A percentile compares a stretch with the other conserved stretches of the same genome.
Conservation (phyloP, 129 eudicot species). For the Escallonia herrerae region DNA sequence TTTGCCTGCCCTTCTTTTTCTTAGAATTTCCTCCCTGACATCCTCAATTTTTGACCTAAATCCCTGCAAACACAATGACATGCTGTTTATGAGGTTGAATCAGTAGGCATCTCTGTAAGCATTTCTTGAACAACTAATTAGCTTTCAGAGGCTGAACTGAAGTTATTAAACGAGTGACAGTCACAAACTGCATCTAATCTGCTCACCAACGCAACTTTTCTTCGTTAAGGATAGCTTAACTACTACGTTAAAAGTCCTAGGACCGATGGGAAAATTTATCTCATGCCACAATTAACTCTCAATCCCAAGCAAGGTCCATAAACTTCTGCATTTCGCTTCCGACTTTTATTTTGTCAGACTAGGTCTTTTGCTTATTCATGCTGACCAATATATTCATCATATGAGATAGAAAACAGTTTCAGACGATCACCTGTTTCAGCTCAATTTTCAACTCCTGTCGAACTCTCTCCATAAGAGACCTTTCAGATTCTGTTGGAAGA, state of each 20-base stretch:
- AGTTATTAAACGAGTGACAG: too few species aligned
- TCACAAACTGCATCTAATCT: too few species aligned
- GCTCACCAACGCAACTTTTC: neutral
- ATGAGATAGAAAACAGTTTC: neutral
- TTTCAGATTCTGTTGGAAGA: constrained; percentile 94
- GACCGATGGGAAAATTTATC: too few species aligned
- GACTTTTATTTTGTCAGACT: too few species aligned
- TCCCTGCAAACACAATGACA: constrained; percentile 39
- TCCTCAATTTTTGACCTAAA: constrained; percentile 93
- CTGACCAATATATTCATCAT: neutral
- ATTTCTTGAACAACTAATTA: too few species aligned
- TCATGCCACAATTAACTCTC: too few species aligned
- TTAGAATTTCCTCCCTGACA: constrained; percentile 86
- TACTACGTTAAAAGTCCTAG: neutral
- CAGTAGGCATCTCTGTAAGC: too few species aligned
- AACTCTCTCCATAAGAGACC: constrained; percentile 90
- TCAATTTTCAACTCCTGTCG: constrained; percentile 90
- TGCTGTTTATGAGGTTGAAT: too few species aligned
- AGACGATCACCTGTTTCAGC: constrained; percentile 71
- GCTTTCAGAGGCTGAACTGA: too few species aligned
- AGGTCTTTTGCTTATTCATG: too few species aligned
- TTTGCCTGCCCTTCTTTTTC: constrained; percentile 93
- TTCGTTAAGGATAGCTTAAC: neutral
- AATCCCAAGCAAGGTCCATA: too few species aligned
- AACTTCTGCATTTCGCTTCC: too few species aligned